phyloP scores from a whole-genome alignment of 2,329 filamentous ascomycete genomes.

The Colletotrichum abscissum region DNA sequence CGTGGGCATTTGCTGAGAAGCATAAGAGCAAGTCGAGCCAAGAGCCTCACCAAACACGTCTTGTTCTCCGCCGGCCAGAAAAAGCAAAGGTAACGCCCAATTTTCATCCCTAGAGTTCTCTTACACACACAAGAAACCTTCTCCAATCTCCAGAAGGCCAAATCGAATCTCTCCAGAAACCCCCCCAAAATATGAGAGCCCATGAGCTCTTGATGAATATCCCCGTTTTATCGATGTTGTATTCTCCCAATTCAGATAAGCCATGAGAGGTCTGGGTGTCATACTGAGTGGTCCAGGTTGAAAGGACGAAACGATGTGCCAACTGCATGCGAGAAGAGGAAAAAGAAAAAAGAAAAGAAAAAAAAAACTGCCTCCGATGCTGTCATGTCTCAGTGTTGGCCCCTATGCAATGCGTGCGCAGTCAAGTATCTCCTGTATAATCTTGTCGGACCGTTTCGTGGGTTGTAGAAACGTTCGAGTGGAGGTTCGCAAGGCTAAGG shows the following conservation, averaged over 20 bases:
- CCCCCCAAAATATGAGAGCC: slow-evolving; percentile 11
- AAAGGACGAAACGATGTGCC: slow-evolving; percentile 12
- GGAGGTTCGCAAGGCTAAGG: neutral
- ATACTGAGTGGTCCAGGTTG: slow-evolving; percentile 10
- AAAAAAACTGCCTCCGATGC: slow-evolving; percentile 16
- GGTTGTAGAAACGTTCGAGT: neutral
- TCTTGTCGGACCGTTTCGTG: neutral
- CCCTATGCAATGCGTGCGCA: slow-evolving; percentile 21
- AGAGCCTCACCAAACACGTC: neutral
- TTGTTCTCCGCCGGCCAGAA: slow-evolving; percentile 16
- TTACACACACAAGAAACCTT: slow-evolving; percentile 33
- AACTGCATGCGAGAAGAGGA: slow-evolving; percentile 14
- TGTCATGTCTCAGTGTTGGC: slow-evolving; percentile 17
- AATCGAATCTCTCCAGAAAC: slow-evolving; percentile 21
- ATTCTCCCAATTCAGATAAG: slow-evolving; percentile 31
- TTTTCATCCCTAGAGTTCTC: slow-evolving; percentile 29
- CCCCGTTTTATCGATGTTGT: slow-evolving; percentile 5
- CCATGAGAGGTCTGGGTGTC: slow-evolving; percentile 21
- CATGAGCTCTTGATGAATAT: slow-evolving; percentile 12
- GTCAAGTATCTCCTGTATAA: slow-evolving; percentile 9
- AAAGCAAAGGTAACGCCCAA: slow-evolving; percentile 27
- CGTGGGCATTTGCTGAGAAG: slow-evolving; percentile 5
- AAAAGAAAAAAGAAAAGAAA: neutral
- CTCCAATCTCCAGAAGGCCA: slow-evolving; percentile 10
- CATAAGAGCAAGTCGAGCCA: slow-evolving; percentile 14